phyloP scores from a whole-genome alignment of 2,329 filamentous ascomycete species.

The Ceratocystis diversiconidia region DNA sequence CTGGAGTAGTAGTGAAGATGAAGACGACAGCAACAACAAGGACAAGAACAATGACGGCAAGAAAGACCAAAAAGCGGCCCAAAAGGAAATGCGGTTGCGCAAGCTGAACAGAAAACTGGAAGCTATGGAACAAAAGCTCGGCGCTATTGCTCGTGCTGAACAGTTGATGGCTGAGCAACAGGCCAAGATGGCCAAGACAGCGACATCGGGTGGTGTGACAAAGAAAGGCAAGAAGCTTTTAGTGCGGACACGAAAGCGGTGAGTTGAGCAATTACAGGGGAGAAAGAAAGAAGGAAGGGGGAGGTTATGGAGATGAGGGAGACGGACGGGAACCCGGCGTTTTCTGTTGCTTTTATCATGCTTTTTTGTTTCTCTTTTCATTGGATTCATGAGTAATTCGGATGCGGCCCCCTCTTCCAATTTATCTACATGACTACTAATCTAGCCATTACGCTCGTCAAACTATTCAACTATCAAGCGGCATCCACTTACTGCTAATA shows the following conservation, averaged over 20 bases:
- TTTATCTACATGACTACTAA: too few relatives aligned
- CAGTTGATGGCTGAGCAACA: constrained; percentile 42
- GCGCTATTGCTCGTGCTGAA: constrained; percentile 41
- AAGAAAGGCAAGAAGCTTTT: constrained; percentile 49
- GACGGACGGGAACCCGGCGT: constrained; percentile 5
- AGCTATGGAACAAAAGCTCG: constrained; percentile 39
- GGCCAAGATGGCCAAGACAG: constrained; percentile 51
- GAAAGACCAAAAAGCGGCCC: constrained; percentile 20
- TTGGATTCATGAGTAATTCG: constrained; percentile 4
- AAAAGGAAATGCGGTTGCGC: constrained; percentile 25
- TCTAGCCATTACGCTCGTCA: too few relatives aligned
- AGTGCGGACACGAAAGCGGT: constrained; percentile 48
- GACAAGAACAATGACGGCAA: constrained; percentile 25
- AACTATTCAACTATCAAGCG: not conserved
- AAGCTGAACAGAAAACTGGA: constrained; percentile 37
- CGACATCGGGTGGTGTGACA: constrained; percentile 44
- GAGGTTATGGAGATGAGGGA: not conserved
- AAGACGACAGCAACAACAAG: constrained; percentile 31
- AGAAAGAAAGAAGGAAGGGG: constrained; percentile 11
- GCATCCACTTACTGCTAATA: constrained; percentile 1
- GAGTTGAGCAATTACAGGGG: constrained; percentile 19
- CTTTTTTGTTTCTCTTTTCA: not conserved
- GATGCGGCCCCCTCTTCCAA: too few relatives aligned
- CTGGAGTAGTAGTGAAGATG: constrained; percentile 24
- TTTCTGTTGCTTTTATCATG: constrained; percentile 15